Evolutionary conservation across 306 rosid genomes (phyloP), one percentile per base, ranked within the genome.

Genomic region (Vigna reflexopilosa): DNA sequence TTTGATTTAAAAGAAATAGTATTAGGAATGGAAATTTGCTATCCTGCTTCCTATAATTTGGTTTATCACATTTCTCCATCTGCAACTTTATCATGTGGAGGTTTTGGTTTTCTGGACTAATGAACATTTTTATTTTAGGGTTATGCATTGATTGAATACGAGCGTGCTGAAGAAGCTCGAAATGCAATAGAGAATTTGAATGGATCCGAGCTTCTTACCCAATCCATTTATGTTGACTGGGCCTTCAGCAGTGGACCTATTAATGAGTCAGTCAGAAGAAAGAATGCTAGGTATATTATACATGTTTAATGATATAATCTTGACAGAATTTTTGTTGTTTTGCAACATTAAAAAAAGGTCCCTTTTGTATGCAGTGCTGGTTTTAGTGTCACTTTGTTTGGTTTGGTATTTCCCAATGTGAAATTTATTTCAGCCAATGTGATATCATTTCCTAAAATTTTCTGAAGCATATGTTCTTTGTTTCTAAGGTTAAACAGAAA

Each of bases 191-290:
- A 91, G 68, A 85, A 84, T 61, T 82, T 95, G 97, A 91, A 95
- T 77, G 99, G 97, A 36, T 81, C 92, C 80, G 91, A 82, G 71
- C 87, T 95, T 62, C 97, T 95, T 50, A 87, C 92, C 7, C 98
- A 93, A 83, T 84, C 81, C 63, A 70, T 95, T 68, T 80, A 38
- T 51, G 99, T 93, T 68, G 99, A 95, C 71, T 95, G 99, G 99
- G 97, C 99, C 58, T 95, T 95, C 82, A 95, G 96, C 87, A 91
- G 91, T 78, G 98, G 99, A 80, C 93, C 98, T 82, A 85, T 93
- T 62, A 92, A 90, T 61, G 97, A 91, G 61, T 56, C 96, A 4
- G 59, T 82, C 63, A 86, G 86, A 83, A 92, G 93, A 85, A 94
- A 89, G 89, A 95, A 89, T 69, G 72, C 82, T 7, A 95, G 99